Percentiles rank a stretch among this genome's conserved stretches.
Evolutionary conservation across 2,329 filamentous ascomycete genomes (phyloP).

Genomic region (Cordyceps pruinosa): DNA sequence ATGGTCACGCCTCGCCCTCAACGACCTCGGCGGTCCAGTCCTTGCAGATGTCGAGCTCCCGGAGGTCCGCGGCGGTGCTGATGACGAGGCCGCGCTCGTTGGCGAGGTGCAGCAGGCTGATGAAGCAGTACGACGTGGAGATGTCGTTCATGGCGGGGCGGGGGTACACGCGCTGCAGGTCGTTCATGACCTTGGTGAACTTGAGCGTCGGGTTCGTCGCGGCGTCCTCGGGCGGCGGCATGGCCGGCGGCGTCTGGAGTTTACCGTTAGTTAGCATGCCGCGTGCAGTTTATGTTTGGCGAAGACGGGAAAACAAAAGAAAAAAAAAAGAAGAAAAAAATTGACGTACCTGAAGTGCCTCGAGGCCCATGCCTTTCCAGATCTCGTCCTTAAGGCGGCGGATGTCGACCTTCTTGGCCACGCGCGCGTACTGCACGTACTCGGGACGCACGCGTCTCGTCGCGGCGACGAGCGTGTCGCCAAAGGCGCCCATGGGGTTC

Average conservation of each 20-base stretch:
- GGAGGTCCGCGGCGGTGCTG: conserved; percentile 52
- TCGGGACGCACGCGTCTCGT: conserved; percentile 57
- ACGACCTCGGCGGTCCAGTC: conserved; percentile 54
- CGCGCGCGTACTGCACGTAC: conserved; percentile 63
- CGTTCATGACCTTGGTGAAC: conserved; percentile 90
- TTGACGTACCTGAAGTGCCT: conserved; percentile 42
- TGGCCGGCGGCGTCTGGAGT: conserved; percentile 2
- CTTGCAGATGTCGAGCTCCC: conserved; percentile 54
- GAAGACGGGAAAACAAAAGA: no score
- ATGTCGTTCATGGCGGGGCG: conserved; percentile 86
- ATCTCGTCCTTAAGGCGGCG: conserved; percentile 62
- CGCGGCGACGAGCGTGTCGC: conserved; percentile 61
- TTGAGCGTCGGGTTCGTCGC: conserved; percentile 54
- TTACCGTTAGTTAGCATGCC: not conserved
- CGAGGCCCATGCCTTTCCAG: conserved; percentile 59
- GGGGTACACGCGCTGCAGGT: conserved; percentile 77
- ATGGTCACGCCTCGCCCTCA: conserved; percentile 27
- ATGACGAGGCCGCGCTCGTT: conserved; percentile 88
- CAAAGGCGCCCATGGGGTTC: conserved; percentile 45
- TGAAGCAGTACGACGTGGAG: conserved; percentile 89
- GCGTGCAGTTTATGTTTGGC: no score
- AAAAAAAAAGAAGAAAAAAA: no score
- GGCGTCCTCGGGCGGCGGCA: conserved; percentile 20
- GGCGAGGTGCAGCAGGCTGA: conserved; percentile 81
- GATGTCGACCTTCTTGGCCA: conserved; percentile 66